phyloP scores from a whole-genome alignment of 176 grass and related monocot genomes.

The Carex scoparia region DNA sequence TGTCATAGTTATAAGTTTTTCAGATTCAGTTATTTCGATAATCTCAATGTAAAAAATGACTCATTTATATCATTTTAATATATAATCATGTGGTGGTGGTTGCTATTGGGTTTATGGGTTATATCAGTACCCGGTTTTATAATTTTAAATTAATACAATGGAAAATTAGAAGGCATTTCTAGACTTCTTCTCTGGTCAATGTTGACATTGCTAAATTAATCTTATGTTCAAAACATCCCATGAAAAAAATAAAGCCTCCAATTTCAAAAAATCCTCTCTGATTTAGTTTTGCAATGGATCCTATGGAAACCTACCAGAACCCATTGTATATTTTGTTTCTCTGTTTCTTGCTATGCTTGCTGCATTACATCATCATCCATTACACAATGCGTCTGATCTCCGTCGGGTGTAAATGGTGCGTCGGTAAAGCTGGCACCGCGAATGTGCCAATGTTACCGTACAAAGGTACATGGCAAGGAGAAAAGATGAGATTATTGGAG shows the following conservation, averaged over 20 bases:
- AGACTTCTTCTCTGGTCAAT: not conserved
- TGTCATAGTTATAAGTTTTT: not conserved
- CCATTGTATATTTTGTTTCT: slow-evolving; percentile 21
- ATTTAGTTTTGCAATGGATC: not conserved
- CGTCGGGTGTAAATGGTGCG: slow-evolving; percentile 4
- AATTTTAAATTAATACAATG: not conserved
- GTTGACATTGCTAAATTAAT: not conserved
- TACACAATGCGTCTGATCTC: slow-evolving; percentile 29
- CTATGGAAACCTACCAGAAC: not conserved
- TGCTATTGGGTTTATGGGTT: not conserved
- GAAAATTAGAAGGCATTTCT: not conserved
- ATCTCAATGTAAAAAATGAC: not conserved
- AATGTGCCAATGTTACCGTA: slow-evolving; percentile 22
- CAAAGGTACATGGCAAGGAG: not conserved
- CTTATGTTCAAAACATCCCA: not conserved
- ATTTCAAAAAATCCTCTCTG: not conserved
- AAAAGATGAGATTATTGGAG: slow-evolving; percentile 8
- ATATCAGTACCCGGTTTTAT: not conserved
- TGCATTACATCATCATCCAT: slow-evolving; percentile 26
- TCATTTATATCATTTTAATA: not conserved
- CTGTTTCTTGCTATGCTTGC: slow-evolving; percentile 17
- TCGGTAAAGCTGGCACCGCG: slow-evolving; percentile 7
- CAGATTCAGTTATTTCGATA: not conserved
- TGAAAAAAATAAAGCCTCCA: not conserved
- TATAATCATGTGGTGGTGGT: no score